A percentile compares a stretch with the other conserved stretches of the same genome.
These are phyloP conservation scores for Talaromyces piceae DNA, from an alignment of 2,329 filamentous ascomycete genomes.

Conservation along the genomic window DNA sequence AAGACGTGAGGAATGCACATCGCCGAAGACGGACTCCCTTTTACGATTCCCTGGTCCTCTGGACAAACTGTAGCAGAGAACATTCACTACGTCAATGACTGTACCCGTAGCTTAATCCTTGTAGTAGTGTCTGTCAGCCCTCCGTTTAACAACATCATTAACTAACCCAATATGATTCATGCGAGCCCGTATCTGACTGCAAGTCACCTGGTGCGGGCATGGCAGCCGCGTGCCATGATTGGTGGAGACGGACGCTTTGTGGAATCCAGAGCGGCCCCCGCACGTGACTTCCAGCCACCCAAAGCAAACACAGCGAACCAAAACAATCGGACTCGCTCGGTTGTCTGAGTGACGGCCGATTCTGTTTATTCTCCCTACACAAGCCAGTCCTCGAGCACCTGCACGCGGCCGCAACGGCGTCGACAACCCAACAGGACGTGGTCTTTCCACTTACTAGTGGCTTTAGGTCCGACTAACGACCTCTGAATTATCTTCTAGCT, in stretches of 20 bases:
- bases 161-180: too few species aligned
- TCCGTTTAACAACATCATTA: too few species aligned
- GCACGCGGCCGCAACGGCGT: conserved; percentile 17
- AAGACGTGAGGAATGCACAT: not conserved
- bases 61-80: too few species aligned
- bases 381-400: conserved; percentile 13
- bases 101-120: too few species aligned
- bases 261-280: not conserved
- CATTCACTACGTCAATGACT: too few species aligned
- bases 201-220: too few species aligned
- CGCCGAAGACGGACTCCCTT: not conserved
- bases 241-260: not conserved
- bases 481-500: conserved; percentile 1
- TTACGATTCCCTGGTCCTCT: too few species aligned
- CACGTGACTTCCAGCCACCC: conserved; percentile 26
- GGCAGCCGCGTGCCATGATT: conserved; percentile 2
- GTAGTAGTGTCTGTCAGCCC: too few species aligned
- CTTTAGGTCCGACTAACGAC: not conserved
- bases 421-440: conserved; percentile 14
- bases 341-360: conserved; percentile 36
- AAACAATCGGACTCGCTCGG: conserved; percentile 22
- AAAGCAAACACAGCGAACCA: conserved; percentile 11
- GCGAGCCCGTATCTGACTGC: too few species aligned
- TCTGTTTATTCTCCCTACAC: conserved; percentile 33
- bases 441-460: conserved; percentile 3